A percentile compares a stretch with the other conserved stretches of the same genome.
These are phyloP conservation scores for Physcomitrellopsis africana DNA, from an alignment of 225 moss, liverwort and hornwort species.

Conservation along the genomic window DNA sequence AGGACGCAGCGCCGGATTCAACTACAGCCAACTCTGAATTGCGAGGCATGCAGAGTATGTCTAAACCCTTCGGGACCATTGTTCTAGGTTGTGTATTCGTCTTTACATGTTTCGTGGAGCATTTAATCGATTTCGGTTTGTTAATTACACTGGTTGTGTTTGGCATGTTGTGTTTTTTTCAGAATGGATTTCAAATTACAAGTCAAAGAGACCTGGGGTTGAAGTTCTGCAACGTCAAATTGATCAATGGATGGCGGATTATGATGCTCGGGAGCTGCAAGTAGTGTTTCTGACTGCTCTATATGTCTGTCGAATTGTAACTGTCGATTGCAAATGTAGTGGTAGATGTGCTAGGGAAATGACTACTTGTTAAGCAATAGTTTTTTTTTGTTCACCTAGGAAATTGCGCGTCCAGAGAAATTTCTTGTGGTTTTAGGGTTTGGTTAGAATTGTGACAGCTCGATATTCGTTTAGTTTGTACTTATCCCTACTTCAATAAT, in stretches of 20 bases:
- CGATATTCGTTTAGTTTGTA: not conserved
- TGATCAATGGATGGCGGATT: slow-evolving; percentile 83
- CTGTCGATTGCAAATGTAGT: not conserved
- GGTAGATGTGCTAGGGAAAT: not conserved
- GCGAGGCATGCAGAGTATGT: slow-evolving; percentile 49
- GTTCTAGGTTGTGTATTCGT: not conserved
- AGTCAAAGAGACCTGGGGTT: slow-evolving; percentile 71
- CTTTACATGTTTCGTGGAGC: too few species aligned
- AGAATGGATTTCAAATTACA: slow-evolving; percentile 82
- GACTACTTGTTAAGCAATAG: not conserved
- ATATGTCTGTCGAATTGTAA: not conserved
- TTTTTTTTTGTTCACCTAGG: not conserved
- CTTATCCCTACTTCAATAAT: slow-evolving; percentile 4
- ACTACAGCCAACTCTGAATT: slow-evolving; percentile 13
- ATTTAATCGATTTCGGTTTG: not conserved
- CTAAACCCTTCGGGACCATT: not conserved
- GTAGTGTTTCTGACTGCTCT: slow-evolving; percentile 28
- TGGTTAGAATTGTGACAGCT: not conserved
- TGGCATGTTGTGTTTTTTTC: slow-evolving; percentile 4
- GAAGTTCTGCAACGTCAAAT: slow-evolving; percentile 68
- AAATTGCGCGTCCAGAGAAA: not conserved
- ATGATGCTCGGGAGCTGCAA: slow-evolving; percentile 72
- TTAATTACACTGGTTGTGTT: slow-evolving; percentile 21
- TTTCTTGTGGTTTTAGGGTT: not conserved
- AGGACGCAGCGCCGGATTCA: slow-evolving; percentile 18